Percentiles rank a stretch among this genome's conserved stretches.
These are phyloP conservation scores for Cryptococcus depauperatus DNA, from an alignment of 1,284 basidiomycete genomes.

Conservation along the genomic window DNA sequence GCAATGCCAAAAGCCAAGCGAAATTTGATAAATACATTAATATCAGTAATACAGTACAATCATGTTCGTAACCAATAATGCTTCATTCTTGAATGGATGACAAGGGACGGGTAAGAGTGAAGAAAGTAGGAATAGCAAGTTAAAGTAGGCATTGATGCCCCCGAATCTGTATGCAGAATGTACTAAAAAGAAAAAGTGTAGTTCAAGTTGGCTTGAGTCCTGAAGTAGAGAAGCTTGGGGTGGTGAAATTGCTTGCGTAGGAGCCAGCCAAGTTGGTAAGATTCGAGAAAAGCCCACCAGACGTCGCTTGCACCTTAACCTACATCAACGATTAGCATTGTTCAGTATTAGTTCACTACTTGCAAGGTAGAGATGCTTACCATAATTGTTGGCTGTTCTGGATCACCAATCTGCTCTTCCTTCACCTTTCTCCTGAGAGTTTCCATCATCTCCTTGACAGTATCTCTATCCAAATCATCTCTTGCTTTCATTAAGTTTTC, in stretches of 20 bases:
- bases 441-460: conserved; percentile 89
- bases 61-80: too few relatives aligned
- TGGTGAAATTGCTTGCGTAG: conserved; percentile 25
- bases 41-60: too few relatives aligned
- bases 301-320: conserved; percentile 33
- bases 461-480: conserved; percentile 79
- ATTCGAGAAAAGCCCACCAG: conserved; percentile 34
- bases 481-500: conserved; percentile 82
- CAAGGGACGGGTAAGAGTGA: too few relatives aligned
- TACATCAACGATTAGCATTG: conserved; percentile 9
- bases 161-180: neutral
- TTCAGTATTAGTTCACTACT: too few relatives aligned
- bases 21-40: too few relatives aligned
- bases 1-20: too few relatives aligned
- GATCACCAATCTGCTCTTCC: conserved; percentile 73
- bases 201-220: too few relatives aligned
- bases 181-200: too few relatives aligned
- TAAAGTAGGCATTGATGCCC: neutral
- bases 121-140: too few relatives aligned
- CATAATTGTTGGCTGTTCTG: conserved; percentile 48
- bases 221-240: conserved; percentile 7
- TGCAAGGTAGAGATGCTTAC: conserved; percentile 52
- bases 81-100: too few relatives aligned
- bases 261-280: conserved; percentile 28
- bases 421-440: conserved; percentile 84